Base-by-base conservation (phyloP, 495 filamentous ascomycete genomes). In the Penicillium coffeae region DNA sequence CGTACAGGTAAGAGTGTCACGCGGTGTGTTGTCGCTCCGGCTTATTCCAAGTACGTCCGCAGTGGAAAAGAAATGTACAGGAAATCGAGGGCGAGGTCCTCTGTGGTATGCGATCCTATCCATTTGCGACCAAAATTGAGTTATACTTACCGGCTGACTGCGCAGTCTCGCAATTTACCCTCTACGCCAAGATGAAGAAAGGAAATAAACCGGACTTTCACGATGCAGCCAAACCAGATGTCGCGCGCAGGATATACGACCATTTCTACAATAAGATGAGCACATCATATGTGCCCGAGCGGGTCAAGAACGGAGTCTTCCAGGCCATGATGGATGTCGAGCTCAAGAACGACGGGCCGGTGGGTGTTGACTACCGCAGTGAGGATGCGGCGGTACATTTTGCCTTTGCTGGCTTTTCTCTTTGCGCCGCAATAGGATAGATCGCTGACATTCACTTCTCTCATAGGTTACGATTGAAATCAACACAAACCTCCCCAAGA, bases 271-370 rank as follows among this genome's bases (percentile, higher is more conserved):
- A 72, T n/a, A 85, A 86, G 51, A 81, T 96, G 19, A 76, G 86
- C 50, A 77, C 86, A 54, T 68, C 80, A 3, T 94, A 97, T 63
- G 64, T 70, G 3, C 64, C 80, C 7, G 89, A 90, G 13, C 86
- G 79, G 53, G 90, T 99, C 50, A 90, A 94, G 60, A 86, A 97
- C 61, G 94, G 94, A 12, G 83, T 95, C 30, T 99, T 97, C 64
- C 91, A 95, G 58, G 93, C 94, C 43, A 96, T 96, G 90, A 99
- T 97, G 93, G 87, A 96, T 58, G 93, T 96, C 48, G 87, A 87
- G 50, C 63, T 96, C 19, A 84, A 95, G 30, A 97, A 97, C 56
- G 91, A 97, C 63, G 92, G 91, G 47, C 91, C 91, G 64, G 91
- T 96, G 77, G 81, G 88, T 83, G 66, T 84, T 51, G 72, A 83